These are phyloP conservation scores for Anthracocystis setariae DNA, from an alignment of 1,284 basidiomycete genomes.

Conservation along the genomic window DNA sequence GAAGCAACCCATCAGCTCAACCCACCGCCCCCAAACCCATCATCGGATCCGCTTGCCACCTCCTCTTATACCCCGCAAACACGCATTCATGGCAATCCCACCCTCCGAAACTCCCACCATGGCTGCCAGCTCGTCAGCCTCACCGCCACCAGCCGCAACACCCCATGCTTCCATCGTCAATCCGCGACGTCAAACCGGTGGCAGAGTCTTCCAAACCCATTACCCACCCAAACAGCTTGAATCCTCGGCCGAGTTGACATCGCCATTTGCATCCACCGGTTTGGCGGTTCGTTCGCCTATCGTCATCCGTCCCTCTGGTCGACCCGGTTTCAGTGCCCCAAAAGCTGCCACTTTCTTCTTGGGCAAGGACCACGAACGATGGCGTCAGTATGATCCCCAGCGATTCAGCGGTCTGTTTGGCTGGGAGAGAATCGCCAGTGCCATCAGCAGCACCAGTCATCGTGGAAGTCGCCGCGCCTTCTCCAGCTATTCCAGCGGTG, in stretches of 20 bases:
- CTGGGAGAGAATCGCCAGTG: constrained; percentile 45
- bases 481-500: constrained; percentile 30
- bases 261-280: constrained; percentile 11
- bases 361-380: constrained; percentile 65
- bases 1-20: too few relatives aligned
- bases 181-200: constrained; percentile 2
- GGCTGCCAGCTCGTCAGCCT: not conserved
- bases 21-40: too few relatives aligned
- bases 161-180: constrained; percentile 18
- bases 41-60: too few relatives aligned
- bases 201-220: constrained; percentile 34
- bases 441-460: constrained; percentile 39
- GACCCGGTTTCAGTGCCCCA: constrained; percentile 41
- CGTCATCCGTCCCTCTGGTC: constrained; percentile 45
- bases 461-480: constrained; percentile 33
- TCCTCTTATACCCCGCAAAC: not conserved
- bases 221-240: constrained; percentile 38
- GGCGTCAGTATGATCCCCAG: constrained; percentile 55
- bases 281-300: constrained; percentile 32
- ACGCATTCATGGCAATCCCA: constrained; percentile 25
- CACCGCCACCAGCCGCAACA: constrained; percentile 5
- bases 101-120: constrained; percentile 12
- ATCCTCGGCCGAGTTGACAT: constrained; percentile 1
- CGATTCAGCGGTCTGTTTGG: constrained; percentile 38
- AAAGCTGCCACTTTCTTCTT: constrained; percentile 61